Conservation (phyloP, 169 alveolate species). For the Plasmodium ovale region DNA sequence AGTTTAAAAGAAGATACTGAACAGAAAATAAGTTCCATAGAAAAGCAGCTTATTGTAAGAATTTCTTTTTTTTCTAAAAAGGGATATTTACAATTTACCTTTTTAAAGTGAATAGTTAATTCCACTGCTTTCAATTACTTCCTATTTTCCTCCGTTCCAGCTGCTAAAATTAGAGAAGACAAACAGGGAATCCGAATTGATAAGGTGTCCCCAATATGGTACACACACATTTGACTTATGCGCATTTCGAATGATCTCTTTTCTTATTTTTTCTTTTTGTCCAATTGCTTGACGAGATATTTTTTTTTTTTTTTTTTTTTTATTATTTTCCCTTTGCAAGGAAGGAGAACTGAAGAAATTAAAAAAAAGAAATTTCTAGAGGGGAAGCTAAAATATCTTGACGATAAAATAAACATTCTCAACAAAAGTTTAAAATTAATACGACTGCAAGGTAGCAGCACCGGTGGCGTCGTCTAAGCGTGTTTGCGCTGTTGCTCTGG, state of each 20-base stretch:
- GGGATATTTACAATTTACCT: no score
- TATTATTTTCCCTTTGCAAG: slow-evolving; percentile 3
- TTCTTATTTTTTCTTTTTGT: background rate
- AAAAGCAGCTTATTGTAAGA: slow-evolving; percentile 51
- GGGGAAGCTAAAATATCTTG: slow-evolving; percentile 25
- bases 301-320: background rate
- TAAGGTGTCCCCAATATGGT: slow-evolving; percentile 51
- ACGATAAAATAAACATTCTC: slow-evolving; percentile 51
- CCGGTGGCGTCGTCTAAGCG: no score
- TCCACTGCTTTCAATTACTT: background rate
- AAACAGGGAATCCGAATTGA: slow-evolving; percentile 33
- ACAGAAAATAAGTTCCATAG: slow-evolving; percentile 40
- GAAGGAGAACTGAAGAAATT: slow-evolving; percentile 57
- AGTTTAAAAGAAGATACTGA: slow-evolving; percentile 5
- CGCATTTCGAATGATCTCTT: background rate
- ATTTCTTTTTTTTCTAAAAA: background rate
- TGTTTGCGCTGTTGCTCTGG: no score
- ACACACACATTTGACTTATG: background rate
- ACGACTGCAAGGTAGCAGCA: background rate
- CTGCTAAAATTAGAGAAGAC: slow-evolving; percentile 32
- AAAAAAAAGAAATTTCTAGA: slow-evolving; percentile 42
- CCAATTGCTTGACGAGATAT: background rate
- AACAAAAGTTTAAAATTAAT: slow-evolving; percentile 41
- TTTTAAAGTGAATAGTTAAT: no score
- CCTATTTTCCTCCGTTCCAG: background rate